phyloP scores from a whole-genome alignment of 83 land plant genomes.

The Thuja plicata region DNA sequence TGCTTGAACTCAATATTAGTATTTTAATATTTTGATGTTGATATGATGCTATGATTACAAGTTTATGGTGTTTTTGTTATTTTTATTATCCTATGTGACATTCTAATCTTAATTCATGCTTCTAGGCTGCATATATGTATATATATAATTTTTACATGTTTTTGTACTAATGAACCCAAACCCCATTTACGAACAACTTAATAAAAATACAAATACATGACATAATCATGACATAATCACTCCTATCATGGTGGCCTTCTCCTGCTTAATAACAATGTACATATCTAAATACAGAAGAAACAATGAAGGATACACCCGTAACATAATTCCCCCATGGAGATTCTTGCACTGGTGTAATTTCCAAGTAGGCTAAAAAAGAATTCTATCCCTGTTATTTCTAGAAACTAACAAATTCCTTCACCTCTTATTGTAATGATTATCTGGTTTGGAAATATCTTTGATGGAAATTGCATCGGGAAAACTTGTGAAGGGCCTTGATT shows the following conservation, averaged over 20 bases:
- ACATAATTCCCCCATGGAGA: slow-evolving; percentile 4
- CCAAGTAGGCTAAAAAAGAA: background rate
- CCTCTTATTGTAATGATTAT: slow-evolving; percentile 45
- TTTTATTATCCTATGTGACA: no score
- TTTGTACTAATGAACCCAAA: no score
- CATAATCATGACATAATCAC: no score
- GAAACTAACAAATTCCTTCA: slow-evolving; percentile 32
- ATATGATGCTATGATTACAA: no score
- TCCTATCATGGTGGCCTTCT: background rate
- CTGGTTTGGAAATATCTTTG: slow-evolving; percentile 53
- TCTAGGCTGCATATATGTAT: no score
- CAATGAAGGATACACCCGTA: background rate
- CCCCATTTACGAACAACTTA: no score
- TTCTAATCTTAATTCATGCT: no score
- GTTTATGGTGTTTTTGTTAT: no score
- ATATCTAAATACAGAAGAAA: background rate
- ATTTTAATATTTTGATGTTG: no score
- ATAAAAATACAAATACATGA: background rate
- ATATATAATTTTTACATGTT: no score
- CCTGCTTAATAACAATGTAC: background rate
- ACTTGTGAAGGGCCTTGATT: slow-evolving; percentile 61
- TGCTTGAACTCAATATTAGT: no score
- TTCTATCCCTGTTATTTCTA: slow-evolving; percentile 27
- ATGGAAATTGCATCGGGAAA: slow-evolving; percentile 38
- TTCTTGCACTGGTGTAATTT: background rate